Base-by-base conservation (phyloP, 257 asterid species). In the Solanum bulbocastanum region DNA sequence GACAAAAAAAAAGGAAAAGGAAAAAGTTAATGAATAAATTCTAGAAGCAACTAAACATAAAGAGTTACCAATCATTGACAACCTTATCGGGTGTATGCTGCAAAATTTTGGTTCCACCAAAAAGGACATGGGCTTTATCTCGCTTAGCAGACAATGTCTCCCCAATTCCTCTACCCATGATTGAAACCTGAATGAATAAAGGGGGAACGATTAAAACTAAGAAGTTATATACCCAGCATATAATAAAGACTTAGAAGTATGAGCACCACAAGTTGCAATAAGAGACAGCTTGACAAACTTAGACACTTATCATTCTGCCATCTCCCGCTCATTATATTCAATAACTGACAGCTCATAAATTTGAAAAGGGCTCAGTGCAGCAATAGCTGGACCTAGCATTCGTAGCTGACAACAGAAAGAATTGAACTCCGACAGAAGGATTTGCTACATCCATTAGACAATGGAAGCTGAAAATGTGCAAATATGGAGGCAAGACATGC, bases 21-120 rank as follows among this genome's bases (percentile, higher is more conserved):
- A 65, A 27, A 68, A n/a, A 33, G 25, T 16, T 82, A 60, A 66
- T 75, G 69, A 33, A 85, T 27, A 23, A 60, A 32, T 44, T 39
- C 58, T 22, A 36, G 46, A 86, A 58, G 75, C 42, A 74, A 88
- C 36, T 10, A 37, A 49, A 40, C n/a, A 69, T 33, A 14, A 49
- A 62, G 66, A 69, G 84, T 52, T 44, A 84, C 68, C 68, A 33
- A 46, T 27, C 60, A 83, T 1, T 60, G 86, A 83, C 86, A 81
- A 97, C 99, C 99, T 96, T 97, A 91, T 97, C 99, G 13, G 98
- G 92, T 65, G 99, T 93, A 90, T 97, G 99, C 92, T 97, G 99
- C 90, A 97, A 91, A 91, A 97, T 94, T 91, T 96, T 97, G 86
- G 99, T 97, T 87, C 99, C 99, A 88, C 99, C 99, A 87, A 96